Evolutionary conservation across 495 filamentous ascomycete genomes (phyloP), one percentile per base, ranked within the genome.

Genomic region (Peziza echinospora): DNA sequence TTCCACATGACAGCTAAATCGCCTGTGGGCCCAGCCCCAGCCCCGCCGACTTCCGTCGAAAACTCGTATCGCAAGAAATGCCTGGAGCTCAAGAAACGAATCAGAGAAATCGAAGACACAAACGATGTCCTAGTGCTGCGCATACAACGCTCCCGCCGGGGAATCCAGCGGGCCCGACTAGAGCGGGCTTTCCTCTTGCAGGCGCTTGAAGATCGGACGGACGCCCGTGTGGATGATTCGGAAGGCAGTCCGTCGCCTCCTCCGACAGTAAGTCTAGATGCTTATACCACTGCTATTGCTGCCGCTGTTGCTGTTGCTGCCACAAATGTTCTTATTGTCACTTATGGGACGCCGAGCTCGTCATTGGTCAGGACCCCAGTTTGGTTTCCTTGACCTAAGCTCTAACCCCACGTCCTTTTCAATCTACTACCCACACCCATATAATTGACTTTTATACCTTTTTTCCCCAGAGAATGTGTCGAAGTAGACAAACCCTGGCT

Each of bases 31-130:
- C 58, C 66, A 37, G 71, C 76, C 21, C 73, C 77, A 1, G 62
- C 76, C 26, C 72, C 86, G n/a, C 84, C 89, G 11, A 86, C 89
- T 17, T 92, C 86, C 24, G 84, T 96, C 40, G 91, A 99, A 64
- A 77, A 82, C 56, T 85, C 87, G 46, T 99, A 99, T 65, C 84
- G 87, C 54, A 75, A 78, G 55, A 99, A 99, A 73, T 96, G 91
- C 62, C 85, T 93, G 65, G 78, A 89, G 52, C 75, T 99, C 17
- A 91, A 89, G 63, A 77, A 79, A 52, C 83, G 91, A 34, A 79
- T 93, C 46, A 76, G 70, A 49, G 87, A 96, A 58, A 78, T 96
- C 55, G 84, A 96, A 56, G 77, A 80, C 24, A 77, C 80, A 52
- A 92, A 93, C 56, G 84, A 92, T 47, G 67, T 78, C 17, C 74